Conservation (phyloP, 805 yeast species). For the Grigorovia transvaalensis region DNA sequence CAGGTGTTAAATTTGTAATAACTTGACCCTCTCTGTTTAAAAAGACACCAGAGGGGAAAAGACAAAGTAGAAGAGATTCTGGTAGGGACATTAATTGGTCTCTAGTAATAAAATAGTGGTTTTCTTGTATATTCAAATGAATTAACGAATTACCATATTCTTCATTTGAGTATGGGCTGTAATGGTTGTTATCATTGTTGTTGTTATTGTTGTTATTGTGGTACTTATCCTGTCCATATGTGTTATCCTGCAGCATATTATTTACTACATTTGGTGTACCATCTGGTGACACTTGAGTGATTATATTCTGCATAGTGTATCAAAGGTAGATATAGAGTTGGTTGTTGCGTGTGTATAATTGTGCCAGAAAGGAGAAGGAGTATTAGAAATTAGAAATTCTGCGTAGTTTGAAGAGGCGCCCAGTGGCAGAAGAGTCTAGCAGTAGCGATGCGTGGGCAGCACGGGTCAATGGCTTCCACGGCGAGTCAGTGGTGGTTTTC, state of each 20-base stretch:
- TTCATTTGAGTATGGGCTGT: constrained; percentile 24
- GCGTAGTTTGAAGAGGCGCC: no score
- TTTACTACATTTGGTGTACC: constrained; percentile 6
- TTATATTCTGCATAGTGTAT: constrained; percentile 31
- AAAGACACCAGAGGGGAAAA: constrained; percentile 86
- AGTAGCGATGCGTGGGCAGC: no score
- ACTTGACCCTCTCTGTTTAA: constrained; percentile 68
- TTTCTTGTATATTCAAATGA: constrained; percentile 68
- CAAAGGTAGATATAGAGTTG: not conserved
- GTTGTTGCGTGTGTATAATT: no score
- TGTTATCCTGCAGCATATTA: not conserved
- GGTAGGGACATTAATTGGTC: constrained; percentile 89
- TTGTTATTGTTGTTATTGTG: constrained; percentile 2
- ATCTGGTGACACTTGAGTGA: constrained; percentile 62
- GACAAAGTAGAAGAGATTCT: constrained; percentile 74
- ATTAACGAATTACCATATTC: constrained; percentile 46
- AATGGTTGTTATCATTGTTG: constrained; percentile 2
- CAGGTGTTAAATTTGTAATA: constrained; percentile 67
- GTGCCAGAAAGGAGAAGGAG: no score
- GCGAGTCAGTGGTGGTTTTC: no score
- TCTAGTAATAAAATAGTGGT: constrained; percentile 62
- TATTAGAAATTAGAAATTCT: no score
- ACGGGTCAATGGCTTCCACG: no score
- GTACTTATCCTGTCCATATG: constrained; percentile 2
- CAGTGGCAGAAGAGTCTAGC: no score